Evolutionary conservation across 192 early-diverging fungal species (phyloP).

Genomic region (Coemansia sp.): DNA sequence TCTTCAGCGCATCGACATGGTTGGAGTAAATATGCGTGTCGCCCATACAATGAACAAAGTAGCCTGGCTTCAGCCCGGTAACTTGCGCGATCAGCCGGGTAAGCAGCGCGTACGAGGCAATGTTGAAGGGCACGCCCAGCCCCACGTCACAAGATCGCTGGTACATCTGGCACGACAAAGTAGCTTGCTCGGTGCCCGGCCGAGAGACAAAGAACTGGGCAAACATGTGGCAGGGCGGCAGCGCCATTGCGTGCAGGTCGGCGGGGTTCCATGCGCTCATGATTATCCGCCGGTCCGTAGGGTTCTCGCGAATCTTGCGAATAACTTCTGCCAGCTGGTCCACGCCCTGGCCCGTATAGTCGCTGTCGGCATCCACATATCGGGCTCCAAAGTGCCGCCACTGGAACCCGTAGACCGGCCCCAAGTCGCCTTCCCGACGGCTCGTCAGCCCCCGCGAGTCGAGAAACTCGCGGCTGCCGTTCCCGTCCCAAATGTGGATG

Average conservation of each 20-base stretch:
- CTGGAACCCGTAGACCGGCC: constrained; percentile 97
- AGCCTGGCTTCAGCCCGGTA: constrained; percentile 74
- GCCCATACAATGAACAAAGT: constrained; percentile 91
- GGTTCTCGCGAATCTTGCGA: constrained; percentile 76
- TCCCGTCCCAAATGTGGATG: constrained; percentile 84
- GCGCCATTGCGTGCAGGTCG: constrained; percentile 85
- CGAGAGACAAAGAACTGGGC: constrained; percentile 95
- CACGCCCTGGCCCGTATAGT: constrained; percentile 88
- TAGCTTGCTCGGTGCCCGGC: constrained; percentile 52
- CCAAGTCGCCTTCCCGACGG: constrained; percentile 83
- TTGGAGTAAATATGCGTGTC: constrained; percentile 94
- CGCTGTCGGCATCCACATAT: constrained; percentile 76
- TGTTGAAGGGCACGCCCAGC: constrained; percentile 97
- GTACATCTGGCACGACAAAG: constrained; percentile 90
- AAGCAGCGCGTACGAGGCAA: constrained; percentile 92
- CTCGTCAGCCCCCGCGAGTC: constrained; percentile 75
- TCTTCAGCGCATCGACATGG: constrained; percentile 81
- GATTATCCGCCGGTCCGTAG: constrained; percentile 88
- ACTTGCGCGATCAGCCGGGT: constrained; percentile 89
- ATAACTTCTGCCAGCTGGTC: constrained; percentile 91
- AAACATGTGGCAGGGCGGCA: constrained; percentile 97
- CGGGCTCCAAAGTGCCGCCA: constrained; percentile 98
- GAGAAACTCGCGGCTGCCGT: constrained; percentile 87
- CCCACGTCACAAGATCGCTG: constrained; percentile 96
- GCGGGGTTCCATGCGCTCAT: constrained; percentile 97